Evolutionary conservation across 2,329 filamentous ascomycete species (phyloP).

Genomic region (Arthrobotrys musiformis): DNA sequence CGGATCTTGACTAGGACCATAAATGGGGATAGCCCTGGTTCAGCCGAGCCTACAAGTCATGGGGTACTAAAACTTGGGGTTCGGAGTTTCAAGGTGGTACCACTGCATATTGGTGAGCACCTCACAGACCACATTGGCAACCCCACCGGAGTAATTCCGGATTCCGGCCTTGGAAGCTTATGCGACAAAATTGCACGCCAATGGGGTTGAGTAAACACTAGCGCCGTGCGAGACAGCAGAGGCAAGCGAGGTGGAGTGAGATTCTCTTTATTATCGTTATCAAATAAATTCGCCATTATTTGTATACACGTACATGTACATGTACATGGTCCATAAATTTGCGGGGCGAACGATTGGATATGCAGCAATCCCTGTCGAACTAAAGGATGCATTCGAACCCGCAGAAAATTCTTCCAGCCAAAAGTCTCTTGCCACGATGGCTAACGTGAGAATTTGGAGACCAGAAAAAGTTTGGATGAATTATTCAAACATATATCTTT

Average conservation of each 20-base stretch:
- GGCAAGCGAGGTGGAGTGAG: conserved; percentile 8
- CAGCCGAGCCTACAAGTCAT: conserved; percentile 14
- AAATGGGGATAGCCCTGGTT: conserved; percentile 30
- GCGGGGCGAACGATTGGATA: not conserved
- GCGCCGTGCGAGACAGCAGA: not conserved
- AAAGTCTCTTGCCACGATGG: conserved; percentile 27
- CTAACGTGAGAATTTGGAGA: conserved; percentile 3
- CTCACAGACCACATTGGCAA: conserved; percentile 23
- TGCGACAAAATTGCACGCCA: not conserved
- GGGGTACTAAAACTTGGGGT: conserved; percentile 38
- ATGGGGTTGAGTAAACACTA: not conserved
- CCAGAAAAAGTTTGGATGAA: not conserved
- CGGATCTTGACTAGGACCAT: conserved; percentile 21
- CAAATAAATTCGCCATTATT: conserved; percentile 5
- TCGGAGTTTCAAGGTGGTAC: conserved; percentile 37
- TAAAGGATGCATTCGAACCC: not conserved
- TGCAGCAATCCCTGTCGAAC: conserved; percentile 16
- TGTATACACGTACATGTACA: not conserved
- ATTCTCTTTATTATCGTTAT: conserved; percentile 5
- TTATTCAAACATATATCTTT: not conserved
- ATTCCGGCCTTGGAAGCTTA: conserved; percentile 5
- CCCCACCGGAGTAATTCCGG: conserved; percentile 46
- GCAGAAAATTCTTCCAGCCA: conserved; percentile 15
- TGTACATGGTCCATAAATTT: not conserved
- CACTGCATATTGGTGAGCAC: conserved; percentile 6